Evolutionary conservation across 495 filamentous ascomycete genomes (phyloP).

Genomic region (Glonium stellatum): DNA sequence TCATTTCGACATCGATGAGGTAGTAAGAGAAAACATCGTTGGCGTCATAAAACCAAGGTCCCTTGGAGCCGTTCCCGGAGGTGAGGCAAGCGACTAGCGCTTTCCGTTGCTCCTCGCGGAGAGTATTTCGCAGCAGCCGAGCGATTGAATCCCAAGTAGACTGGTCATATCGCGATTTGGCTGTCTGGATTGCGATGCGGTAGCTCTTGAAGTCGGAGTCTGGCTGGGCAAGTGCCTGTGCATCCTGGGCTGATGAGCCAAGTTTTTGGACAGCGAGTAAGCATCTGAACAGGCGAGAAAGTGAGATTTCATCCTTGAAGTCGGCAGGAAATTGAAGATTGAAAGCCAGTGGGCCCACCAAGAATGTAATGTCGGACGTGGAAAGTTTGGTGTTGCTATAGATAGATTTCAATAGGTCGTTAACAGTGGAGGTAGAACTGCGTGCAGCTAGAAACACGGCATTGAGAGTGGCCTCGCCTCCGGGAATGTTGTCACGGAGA

Average conservation of each 20-base stretch:
- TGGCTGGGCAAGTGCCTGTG: background rate
- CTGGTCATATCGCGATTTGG: conserved; percentile 2
- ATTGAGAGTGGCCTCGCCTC: background rate
- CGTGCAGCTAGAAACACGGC: background rate
- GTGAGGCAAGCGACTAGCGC: conserved; percentile 5
- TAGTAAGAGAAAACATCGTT: conserved; percentile 37
- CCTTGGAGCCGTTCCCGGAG: background rate
- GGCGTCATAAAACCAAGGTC: background rate
- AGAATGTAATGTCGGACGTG: too few species aligned
- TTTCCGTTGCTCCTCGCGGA: conserved; percentile 1
- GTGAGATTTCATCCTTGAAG: too few species aligned
- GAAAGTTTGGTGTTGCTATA: background rate
- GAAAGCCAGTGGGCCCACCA: too few species aligned
- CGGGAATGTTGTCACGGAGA: background rate
- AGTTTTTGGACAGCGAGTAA: background rate
- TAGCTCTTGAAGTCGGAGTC: background rate
- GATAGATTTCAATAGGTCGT: background rate
- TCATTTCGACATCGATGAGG: conserved; percentile 38
- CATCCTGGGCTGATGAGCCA: background rate
- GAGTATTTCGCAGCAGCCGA: background rate
- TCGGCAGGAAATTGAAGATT: too few species aligned
- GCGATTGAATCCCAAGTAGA: background rate
- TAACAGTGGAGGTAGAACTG: background rate
- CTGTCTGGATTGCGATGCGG: background rate
- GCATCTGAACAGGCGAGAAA: too few species aligned